phyloP scores from a whole-genome alignment of 208 protist genomes.

The Trypanosoma vivax region DNA sequence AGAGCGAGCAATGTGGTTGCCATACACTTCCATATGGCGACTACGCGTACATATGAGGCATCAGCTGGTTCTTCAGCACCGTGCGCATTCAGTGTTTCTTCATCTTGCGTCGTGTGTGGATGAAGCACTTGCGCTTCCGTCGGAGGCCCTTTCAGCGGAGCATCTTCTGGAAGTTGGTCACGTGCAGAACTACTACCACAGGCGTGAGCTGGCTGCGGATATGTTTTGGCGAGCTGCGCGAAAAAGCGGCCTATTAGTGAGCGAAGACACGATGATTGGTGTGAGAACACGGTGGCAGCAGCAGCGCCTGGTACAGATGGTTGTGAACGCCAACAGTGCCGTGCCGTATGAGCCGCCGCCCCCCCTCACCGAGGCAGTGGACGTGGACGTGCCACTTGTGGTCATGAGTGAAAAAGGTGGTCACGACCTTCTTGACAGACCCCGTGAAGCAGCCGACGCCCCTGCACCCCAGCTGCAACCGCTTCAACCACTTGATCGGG shows the following conservation, averaged over 20 bases:
- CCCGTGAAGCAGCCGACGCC: conserved; percentile 46
- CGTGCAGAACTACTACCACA: conserved; percentile 84
- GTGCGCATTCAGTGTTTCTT: conserved; percentile 68
- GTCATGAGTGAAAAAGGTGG: conserved; percentile 76
- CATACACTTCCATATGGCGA: conserved; percentile 54
- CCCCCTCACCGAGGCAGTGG: conserved; percentile 29
- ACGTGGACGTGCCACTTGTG: conserved; percentile 17
- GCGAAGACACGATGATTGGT: conserved; percentile 78
- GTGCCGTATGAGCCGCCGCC: conserved; percentile 2
- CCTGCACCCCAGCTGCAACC: conserved; percentile 28
- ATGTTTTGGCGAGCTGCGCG: conserved; percentile 53
- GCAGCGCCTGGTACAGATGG: conserved; percentile 77
- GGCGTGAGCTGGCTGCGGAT: conserved; percentile 61
- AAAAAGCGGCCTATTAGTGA: conserved; percentile 56
- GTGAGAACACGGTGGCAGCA: conserved; percentile 90
- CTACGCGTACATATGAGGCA: conserved; percentile 72
- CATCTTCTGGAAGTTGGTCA: conserved; percentile 78
- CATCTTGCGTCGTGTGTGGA: conserved; percentile 59
- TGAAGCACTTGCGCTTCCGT: conserved; percentile 44
- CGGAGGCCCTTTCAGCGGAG: conserved; percentile 36
- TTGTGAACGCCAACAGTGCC: conserved; percentile 61
- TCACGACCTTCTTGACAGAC: conserved; percentile 77
- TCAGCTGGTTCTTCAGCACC: conserved; percentile 66
- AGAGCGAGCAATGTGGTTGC: conserved; percentile 19
- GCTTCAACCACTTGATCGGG: conserved; percentile 80